Evolutionary conservation across 176 grass and related monocot genomes (phyloP), one percentile per base, ranked within the genome.

Genomic region (Poa annua): DNA sequence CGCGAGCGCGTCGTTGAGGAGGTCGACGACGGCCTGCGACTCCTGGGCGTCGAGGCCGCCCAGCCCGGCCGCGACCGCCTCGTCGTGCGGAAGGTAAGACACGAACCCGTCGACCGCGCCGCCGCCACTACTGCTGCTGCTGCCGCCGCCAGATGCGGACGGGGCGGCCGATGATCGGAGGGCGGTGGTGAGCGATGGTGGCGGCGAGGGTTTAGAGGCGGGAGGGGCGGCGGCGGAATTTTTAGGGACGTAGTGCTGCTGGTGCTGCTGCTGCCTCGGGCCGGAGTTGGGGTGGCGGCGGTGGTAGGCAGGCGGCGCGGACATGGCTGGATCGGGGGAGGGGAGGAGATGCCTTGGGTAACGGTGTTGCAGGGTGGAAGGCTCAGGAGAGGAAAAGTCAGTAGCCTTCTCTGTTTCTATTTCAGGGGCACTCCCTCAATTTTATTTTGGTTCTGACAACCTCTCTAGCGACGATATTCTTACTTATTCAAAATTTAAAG

Each of bases 21-120:
- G 79, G 85, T 98, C 96, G 45, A 98, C 96, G 82, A 98, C 92
- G 70, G 77, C 47, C 86, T 98, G 96, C 25, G 96, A 93, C 91
- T 93, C 96, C 22, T 95, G 74, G 55, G 87, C 91, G 26, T 98
- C 96, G 85, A 95, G 73, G 44, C 96, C 96, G 19, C 93, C 85
- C 41, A 98, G 89, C 45, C 96, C 96, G 22, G 91, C 90, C 19
- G 96, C 93, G 14, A 93, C 85, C 20, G 93, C 93, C 91, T 98
- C 96, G 59, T 98, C 96, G 66, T 98, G 96, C 49, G 96, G 96
- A 71, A 98, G 75, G 82, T 98, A 98, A 8, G 56, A 61, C 51
- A 95, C 87, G 83, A 95, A 95, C 39, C 60, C 87, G 78, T 79
- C 86, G 14, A 51, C 41, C 35, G 72, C 66, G 20, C 38, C 76